phyloP scores from a whole-genome alignment of 2,329 filamentous ascomycete genomes.

The Neophaeococcomyces mojaviensis region DNA sequence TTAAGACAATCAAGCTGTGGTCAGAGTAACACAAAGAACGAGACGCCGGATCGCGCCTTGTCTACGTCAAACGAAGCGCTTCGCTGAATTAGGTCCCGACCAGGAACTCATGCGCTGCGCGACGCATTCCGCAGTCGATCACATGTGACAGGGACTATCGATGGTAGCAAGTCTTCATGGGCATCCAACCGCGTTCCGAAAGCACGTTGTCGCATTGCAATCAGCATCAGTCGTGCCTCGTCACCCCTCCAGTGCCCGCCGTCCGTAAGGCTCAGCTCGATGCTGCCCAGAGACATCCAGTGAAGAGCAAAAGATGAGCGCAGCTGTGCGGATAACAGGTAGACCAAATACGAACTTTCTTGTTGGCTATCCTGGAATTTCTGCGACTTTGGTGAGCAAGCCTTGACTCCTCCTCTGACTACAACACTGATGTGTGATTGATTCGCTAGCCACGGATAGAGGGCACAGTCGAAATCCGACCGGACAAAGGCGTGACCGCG shows the following conservation, averaged over 20 bases:
- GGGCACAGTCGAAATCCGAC: slow-evolving; percentile 93
- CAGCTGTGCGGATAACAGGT: slow-evolving; percentile 91
- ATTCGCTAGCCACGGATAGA: slow-evolving; percentile 76
- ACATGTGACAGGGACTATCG: background rate
- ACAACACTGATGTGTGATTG: slow-evolving; percentile 17
- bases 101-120: background rate
- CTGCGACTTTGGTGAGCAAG: slow-evolving; percentile 79
- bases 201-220: slow-evolving; percentile 3
- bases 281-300: slow-evolving; percentile 10
- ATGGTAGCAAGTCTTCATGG: slow-evolving; percentile 18
- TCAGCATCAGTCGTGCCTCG: background rate
- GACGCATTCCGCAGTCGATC: background rate
- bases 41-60: background rate
- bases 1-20: background rate
- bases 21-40: slow-evolving; percentile 2
- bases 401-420: slow-evolving; percentile 4
- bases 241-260: slow-evolving; percentile 11
- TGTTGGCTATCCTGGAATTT: slow-evolving; percentile 95
- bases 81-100: background rate
- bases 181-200: slow-evolving; percentile 15
- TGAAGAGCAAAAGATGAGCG: slow-evolving; percentile 48
- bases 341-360: slow-evolving; percentile 95
- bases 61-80: background rate
- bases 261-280: slow-evolving; percentile 13
- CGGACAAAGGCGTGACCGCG: slow-evolving; percentile 73